Evolutionary conservation across 306 rosid genomes (phyloP).

Genomic region (Cicer judaicum): DNA sequence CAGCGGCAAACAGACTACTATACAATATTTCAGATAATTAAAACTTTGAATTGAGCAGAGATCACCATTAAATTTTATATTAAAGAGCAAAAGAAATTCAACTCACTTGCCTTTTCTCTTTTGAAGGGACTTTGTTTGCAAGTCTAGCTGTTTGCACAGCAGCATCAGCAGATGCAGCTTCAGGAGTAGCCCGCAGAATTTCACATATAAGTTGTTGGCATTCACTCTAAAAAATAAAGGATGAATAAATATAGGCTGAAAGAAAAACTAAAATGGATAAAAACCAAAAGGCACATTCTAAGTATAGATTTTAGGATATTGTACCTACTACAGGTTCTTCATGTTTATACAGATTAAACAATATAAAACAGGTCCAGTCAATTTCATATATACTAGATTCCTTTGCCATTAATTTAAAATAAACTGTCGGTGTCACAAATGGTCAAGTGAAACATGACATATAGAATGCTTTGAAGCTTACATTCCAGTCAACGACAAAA

Average conservation of each 20-base stretch:
- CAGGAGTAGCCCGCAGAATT: constrained; percentile 98
- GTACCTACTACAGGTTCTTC: constrained; percentile 6
- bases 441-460: constrained; percentile 33
- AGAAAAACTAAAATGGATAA: constrained; percentile 29
- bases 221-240: constrained; percentile 71
- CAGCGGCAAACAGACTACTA: constrained; percentile 33
- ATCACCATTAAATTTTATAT: constrained; percentile 25
- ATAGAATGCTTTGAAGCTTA: constrained; percentile 3
- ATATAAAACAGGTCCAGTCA: background rate
- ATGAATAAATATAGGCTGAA: constrained; percentile 38
- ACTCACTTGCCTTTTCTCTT: constrained; percentile 78
- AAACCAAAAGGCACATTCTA: constrained; percentile 17
- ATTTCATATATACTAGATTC: constrained; percentile 13
- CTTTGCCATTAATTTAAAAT: constrained; percentile 26
- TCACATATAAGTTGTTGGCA: constrained; percentile 99
- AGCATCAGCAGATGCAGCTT: constrained; percentile 99
- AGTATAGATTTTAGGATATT: constrained; percentile 18
- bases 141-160: constrained; percentile 99
- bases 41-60: constrained; percentile 1
- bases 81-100: constrained; percentile 42
- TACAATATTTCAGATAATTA: constrained; percentile 16
- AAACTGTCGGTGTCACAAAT: constrained; percentile 7
- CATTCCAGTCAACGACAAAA: constrained; percentile 22
- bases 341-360: constrained; percentile 21
- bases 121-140: constrained; percentile 92